Percentiles rank a stretch among this genome's conserved stretches.
Evolutionary conservation across 2,329 filamentous ascomycete genomes (phyloP).

Genomic region (Calonectria henricotiae): DNA sequence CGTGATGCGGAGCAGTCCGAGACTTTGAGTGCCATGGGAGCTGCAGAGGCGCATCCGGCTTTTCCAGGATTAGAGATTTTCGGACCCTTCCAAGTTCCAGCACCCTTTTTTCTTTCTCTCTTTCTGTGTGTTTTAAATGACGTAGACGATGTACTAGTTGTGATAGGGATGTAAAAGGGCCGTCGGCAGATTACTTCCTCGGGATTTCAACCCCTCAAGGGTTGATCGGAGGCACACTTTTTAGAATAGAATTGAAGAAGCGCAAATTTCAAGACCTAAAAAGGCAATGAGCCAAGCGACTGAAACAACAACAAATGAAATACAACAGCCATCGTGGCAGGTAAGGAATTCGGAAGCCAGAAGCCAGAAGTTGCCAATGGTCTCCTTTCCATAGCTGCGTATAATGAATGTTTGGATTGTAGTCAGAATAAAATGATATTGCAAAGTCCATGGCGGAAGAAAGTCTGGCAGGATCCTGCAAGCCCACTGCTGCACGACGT

Average conservation of each 20-base stretch:
- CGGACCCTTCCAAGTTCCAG: conserved; percentile 22
- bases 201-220: background rate
- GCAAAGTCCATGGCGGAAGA: background rate
- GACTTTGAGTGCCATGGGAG: conserved; percentile 23
- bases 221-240: no score
- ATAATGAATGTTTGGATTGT: no score
- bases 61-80: conserved; percentile 30
- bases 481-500: conserved; percentile 20
- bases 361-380: no score
- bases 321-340: no score
- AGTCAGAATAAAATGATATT: conserved; percentile 9
- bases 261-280: no score
- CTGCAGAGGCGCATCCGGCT: conserved; percentile 26
- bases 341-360: no score
- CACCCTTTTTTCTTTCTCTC: background rate
- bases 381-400: no score
- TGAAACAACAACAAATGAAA: no score
- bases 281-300: no score
- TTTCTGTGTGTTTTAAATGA: conserved; percentile 4
- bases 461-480: conserved; percentile 21
- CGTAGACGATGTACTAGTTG: conserved; percentile 6
- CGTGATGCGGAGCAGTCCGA: conserved; percentile 27
- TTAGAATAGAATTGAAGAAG: no score
- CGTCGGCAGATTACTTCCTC: conserved; percentile 16
- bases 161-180: conserved; percentile 8